Conservation (phyloP, 2,329 filamentous ascomycete genomes). For the Nectriaceae sp. region DNA sequence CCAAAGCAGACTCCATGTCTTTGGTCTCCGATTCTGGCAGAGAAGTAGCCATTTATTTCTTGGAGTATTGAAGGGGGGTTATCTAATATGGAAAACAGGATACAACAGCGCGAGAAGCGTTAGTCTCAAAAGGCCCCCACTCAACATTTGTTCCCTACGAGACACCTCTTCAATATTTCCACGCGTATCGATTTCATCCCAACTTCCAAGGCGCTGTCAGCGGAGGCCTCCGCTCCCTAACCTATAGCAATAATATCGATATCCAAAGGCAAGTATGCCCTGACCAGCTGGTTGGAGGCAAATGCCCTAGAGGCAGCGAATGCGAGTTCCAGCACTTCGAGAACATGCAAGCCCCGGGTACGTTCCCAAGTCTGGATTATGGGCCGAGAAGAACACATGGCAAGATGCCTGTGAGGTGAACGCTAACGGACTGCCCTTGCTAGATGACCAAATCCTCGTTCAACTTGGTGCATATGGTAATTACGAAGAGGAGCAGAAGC, state of each 20-base stretch:
- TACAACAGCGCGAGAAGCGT: conserved; percentile 7
- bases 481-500: conserved; percentile 61
- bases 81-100: conserved; percentile 25
- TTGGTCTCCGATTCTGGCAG: conserved; percentile 33
- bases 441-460: conserved; percentile 74
- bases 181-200: conserved; percentile 87
- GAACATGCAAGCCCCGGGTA: conserved; percentile 40
- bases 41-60: conserved; percentile 46
- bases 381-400: conserved; percentile 20
- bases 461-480: conserved; percentile 69
- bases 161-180: conserved; percentile 81
- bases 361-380: conserved; percentile 24
- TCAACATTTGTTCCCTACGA: conserved; percentile 64
- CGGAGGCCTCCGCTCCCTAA: conserved; percentile 84
- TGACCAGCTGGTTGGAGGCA: conserved; percentile 68
- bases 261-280: conserved; percentile 73
- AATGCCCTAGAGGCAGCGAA: conserved; percentile 68
- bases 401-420: conserved; percentile 36
- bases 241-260: conserved; percentile 91
- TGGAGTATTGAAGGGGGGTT: conserved; percentile 7
- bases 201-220: conserved; percentile 68
- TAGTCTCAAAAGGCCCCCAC: conserved; percentile 6
- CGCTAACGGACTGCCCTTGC: conserved; percentile 47
- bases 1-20: conserved; percentile 22
- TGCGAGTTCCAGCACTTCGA: conserved; percentile 81